Percentiles rank a stretch among this genome's conserved stretches.
Conservation (phyloP, 371 early-diverging fungal genomes). For the Batkoa obscura region DNA sequence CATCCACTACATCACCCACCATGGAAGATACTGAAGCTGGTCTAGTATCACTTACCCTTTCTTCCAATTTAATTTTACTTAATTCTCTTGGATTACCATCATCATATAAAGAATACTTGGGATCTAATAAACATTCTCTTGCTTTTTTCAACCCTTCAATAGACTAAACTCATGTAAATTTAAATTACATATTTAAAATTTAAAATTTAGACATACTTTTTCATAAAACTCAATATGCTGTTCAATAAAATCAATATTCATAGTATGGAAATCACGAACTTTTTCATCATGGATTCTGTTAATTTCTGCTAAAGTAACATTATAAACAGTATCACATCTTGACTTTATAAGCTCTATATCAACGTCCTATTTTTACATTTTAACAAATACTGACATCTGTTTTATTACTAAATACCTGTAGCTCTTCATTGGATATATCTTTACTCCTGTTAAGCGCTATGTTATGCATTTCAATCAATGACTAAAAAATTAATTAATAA, state of each 20-base stretch:
- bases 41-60: conserved; percentile 14
- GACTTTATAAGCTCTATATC: conserved; percentile 20
- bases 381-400: too few species aligned
- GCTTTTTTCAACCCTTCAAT: conserved; percentile 18
- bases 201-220: conserved; percentile 11
- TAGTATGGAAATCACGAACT: conserved; percentile 17
- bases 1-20: conserved; percentile 24
- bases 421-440: conserved; percentile 13
- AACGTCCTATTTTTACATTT: conserved; percentile 9
- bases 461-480: conserved; percentile 19
- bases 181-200: neutral
- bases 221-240: conserved; percentile 19
- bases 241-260: conserved; percentile 16
- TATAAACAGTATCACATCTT: conserved; percentile 22
- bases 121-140: conserved; percentile 15
- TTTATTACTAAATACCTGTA: neutral
- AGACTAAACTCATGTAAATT: conserved; percentile 9
- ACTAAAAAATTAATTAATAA: conserved; percentile 3
- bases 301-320: conserved; percentile 20
- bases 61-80: conserved; percentile 15
- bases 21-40: conserved; percentile 21
- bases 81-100: conserved; percentile 12
- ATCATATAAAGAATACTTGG: conserved; percentile 13
- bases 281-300: conserved; percentile 20
- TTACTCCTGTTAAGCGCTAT: conserved; percentile 17